Conservation (phyloP, 2,329 filamentous ascomycete species). For the Trichoderma aggressivum region DNA sequence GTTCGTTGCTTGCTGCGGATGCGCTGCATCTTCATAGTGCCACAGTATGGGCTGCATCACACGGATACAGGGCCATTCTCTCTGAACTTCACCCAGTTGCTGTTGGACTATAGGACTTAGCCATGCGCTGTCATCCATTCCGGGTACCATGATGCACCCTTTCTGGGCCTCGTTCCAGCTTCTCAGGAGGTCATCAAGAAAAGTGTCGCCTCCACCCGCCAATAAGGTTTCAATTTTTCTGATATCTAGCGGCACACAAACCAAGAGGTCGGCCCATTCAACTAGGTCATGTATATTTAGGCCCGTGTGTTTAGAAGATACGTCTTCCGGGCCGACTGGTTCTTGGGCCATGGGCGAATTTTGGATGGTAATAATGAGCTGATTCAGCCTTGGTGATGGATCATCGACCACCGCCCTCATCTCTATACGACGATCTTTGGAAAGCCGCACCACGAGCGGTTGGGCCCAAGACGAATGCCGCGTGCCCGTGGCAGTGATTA, state of each 20-base stretch:
- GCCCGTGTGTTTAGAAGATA: conserved; percentile 30
- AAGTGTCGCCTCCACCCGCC: conserved; percentile 74
- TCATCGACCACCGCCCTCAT: conserved; percentile 63
- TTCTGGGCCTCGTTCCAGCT: conserved; percentile 83
- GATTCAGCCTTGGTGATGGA: conserved; percentile 58
- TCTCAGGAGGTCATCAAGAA: conserved; percentile 75
- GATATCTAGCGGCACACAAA: conserved; percentile 80
- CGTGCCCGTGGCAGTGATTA: conserved; percentile 63
- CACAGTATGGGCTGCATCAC: conserved; percentile 79
- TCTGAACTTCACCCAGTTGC: conserved; percentile 77
- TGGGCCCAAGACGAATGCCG: conserved; percentile 64
- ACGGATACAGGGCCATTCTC: conserved; percentile 84
- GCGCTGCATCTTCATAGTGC: conserved; percentile 61
- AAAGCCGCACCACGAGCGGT: conserved; percentile 62
- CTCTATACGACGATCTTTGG: conserved; percentile 60
- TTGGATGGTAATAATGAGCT: conserved; percentile 59
- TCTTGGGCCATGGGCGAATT: conserved; percentile 44
- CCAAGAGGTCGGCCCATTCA: conserved; percentile 82
- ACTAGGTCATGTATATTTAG: conserved; percentile 64
- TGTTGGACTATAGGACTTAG: conserved; percentile 85
- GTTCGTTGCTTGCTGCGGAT: conserved; percentile 52
- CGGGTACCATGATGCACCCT: conserved; percentile 78
- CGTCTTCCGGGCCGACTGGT: conserved; percentile 25
- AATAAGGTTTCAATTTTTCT: conserved; percentile 86
- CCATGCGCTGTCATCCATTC: conserved; percentile 88